Base-by-base conservation (phyloP, 2,329 filamentous ascomycete species). In the Harringtonia lauricola region DNA sequence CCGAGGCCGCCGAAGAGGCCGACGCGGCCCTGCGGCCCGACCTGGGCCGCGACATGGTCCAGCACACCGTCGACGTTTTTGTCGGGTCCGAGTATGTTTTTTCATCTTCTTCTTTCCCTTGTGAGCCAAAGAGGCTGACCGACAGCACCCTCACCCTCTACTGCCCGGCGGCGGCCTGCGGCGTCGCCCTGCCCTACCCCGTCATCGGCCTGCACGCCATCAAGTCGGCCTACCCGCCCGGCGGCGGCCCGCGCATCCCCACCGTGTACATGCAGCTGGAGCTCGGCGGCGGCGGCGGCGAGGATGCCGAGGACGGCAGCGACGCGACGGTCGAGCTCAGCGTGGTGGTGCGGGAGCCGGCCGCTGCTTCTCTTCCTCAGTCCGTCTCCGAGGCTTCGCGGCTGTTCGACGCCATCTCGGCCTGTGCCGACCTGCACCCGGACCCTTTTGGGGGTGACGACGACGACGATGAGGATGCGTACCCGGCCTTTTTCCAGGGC, bases 361-460 rank as follows among this genome's bases (percentile, higher is more conserved):
- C 44, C 9, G 15, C 41, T 2, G n/a, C 45, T 14, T 33, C 24
- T 3, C 34, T 58, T 6, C 33, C 51, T 50, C 47, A 55, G 15
- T 43, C 53, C n/a, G 54, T 52, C 43, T 57, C 54, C 2, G 57
- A 60, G 42, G 55, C 59, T 1, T 62, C 65, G 18, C 66, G 70
- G 42, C 68, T 86, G 28, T 89, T 79, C 62, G 71, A 74, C 17
- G 83, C 85, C 31, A 77, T 89, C 48, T 80, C 83, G 2, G 72
- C 72, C 19, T 89, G 85, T 62, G 83, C 83, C 4, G 82, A 89
- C 54, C 64, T 89, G 14, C 80, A 89, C 55, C 84, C 84, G 0
- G 83, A 88, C 52, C 78, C 79, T 0, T 65, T 67, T n/a, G 65
- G 68, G 10, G 75, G 72, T 9, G 72, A 72, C 0, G 76, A 76